These are phyloP conservation scores for Powellomyces hirtus DNA, from an alignment of 192 early-diverging fungal species.

Conservation along the genomic window DNA sequence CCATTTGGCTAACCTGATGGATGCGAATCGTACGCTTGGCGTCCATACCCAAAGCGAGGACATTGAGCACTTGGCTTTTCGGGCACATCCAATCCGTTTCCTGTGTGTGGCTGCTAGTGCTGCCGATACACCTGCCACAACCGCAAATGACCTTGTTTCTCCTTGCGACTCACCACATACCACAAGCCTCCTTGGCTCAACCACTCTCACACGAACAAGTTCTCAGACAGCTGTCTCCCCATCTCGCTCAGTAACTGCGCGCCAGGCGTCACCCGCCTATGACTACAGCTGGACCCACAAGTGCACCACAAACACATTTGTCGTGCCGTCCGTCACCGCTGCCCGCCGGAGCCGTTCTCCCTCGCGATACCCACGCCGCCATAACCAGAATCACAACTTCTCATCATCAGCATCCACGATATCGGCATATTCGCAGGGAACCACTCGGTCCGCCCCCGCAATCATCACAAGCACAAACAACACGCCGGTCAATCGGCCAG, in stretches of 20 bases:
- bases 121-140: no score
- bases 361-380: no score
- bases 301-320: not conserved
- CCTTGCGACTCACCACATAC: no score
- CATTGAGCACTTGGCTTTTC: conserved; percentile 76
- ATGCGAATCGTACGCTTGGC: conserved; percentile 82
- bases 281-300: not conserved
- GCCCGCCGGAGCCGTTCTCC: not conserved
- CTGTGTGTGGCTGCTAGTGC: not conserved
- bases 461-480: not conserved
- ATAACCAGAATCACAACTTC: no score
- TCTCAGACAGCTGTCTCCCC: no score
- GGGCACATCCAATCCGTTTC: conserved; percentile 37
- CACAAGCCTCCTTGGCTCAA: no score
- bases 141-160: no score
- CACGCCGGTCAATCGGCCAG: not conserved
- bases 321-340: not conserved
- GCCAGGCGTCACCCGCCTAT: not conserved
- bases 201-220: no score
- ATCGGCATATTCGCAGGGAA: no score
- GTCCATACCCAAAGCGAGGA: conserved; percentile 68
- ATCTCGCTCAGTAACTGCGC: no score
- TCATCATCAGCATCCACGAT: no score
- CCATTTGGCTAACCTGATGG: conserved; percentile 80
- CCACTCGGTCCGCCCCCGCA: not conserved